Evolutionary conservation across 129 eudicot species (phyloP), one percentile per base, ranked within the genome.

Genomic region (Saposhnikovia divaricata): DNA sequence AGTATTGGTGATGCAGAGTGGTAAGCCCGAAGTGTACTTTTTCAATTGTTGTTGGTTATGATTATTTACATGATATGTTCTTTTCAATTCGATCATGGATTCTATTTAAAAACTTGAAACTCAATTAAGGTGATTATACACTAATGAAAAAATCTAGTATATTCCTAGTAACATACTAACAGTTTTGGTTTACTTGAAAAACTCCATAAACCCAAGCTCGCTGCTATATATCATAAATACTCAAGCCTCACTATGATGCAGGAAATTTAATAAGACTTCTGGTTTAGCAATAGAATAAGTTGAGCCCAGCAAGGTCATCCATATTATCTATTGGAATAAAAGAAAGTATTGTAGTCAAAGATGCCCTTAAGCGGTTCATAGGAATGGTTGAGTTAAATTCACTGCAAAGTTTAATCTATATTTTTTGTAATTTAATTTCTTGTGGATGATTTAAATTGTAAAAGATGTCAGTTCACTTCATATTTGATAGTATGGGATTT

Each of bases 1-100:
- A 83, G 72, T 76, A 74, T 85, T 70, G 90, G 87, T 72, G 91
- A 96, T 83, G 94, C 93, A 77, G 98, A 96, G 77, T 96, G 99
- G 99, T 95, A 90, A 74, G 85, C 70, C 76, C 23, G 74, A 77
- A 34, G 77, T 72, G 61, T 66, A 31, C 50, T 34, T 10, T 75
- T 68, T 28, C 18, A 78, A 2, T 53, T 37, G 53, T 79, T 16
- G 5, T 34, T 15, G 23, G 16, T 45, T 9, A 39, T 61, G 69
- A 61, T 25, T 25, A 25, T 16, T 21, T 55, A 19, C 31, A 15
- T 48, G 46, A 10, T 68, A 31, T 31, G 72, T 61, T n/a, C 5
- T n/a, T 61, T 9, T 2, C 69, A 61, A 59, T n/a, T 1, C n/a
- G 25, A 23, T 59, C 10, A 23, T n/a, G 5, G 34, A 61, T 61